phyloP scores from a whole-genome alignment of 2,329 filamentous ascomycete species.

The Alternaria hordeiaustralica region DNA sequence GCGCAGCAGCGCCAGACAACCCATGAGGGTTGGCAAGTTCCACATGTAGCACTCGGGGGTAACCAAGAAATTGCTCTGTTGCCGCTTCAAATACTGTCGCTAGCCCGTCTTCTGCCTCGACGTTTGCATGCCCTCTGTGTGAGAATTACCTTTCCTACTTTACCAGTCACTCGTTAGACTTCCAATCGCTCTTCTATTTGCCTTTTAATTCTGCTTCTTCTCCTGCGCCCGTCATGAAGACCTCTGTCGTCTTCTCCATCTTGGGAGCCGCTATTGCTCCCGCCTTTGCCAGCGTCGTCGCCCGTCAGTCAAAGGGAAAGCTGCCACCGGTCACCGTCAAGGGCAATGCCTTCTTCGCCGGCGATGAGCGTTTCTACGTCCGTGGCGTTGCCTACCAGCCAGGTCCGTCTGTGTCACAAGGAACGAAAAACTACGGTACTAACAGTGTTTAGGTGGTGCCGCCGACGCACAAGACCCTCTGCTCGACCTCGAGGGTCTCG shows the following conservation, averaged over 20 bases:
- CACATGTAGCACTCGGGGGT: constrained; percentile 35
- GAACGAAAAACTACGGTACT: constrained; percentile 35
- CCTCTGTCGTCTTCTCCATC: constrained; percentile 33
- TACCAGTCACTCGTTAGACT: constrained; percentile 49
- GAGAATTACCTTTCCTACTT: constrained; percentile 34
- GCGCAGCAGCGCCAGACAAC: constrained; percentile 35
- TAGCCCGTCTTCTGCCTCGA: constrained; percentile 23
- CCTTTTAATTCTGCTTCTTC: constrained; percentile 37
- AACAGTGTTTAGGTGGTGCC: constrained; percentile 47
- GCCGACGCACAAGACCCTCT: constrained; percentile 69
- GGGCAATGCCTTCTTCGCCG: constrained; percentile 70
- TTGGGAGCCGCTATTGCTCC: constrained; percentile 36
- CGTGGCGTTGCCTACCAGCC: constrained; percentile 71
- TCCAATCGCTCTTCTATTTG: constrained; percentile 26
- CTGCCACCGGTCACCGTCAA: constrained; percentile 63
- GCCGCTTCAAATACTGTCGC: constrained; percentile 41
- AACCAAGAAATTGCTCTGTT: constrained; percentile 36
- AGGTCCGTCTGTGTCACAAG: constrained; percentile 54
- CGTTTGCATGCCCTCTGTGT: constrained; percentile 35
- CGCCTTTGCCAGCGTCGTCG: constrained; percentile 30
- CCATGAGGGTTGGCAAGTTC: constrained; percentile 47
- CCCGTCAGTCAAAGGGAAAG: constrained; percentile 45
- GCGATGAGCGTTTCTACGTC: constrained; percentile 65
- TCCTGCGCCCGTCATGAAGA: constrained; percentile 36
- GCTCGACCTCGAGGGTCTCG: constrained; percentile 70